A percentile compares a stretch with the other conserved stretches of the same genome.
phyloP scores from a whole-genome alignment of 2,329 filamentous ascomycete species.

The Aspergillus fischeri region DNA sequence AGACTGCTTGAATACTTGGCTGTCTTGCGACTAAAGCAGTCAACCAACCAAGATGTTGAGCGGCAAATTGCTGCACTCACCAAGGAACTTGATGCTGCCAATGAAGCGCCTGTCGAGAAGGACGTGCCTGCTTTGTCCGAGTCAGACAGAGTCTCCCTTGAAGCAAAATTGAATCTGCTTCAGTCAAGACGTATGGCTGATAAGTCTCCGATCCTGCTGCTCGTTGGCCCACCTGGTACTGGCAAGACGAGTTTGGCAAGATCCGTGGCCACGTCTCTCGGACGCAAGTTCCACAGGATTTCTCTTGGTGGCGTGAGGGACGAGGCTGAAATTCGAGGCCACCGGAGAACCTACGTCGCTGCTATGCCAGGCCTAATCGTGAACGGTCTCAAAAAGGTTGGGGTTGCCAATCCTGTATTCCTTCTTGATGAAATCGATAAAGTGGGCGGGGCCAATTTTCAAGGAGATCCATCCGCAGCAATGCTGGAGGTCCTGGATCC shows the following conservation, averaged over 20 bases:
- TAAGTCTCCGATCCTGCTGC: slow-evolving; percentile 90
- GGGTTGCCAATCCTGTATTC: slow-evolving; percentile 92
- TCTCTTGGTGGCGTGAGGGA: slow-evolving; percentile 93
- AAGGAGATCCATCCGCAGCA: slow-evolving; percentile 91
- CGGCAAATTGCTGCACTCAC: slow-evolving; percentile 62
- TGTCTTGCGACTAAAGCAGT: slow-evolving; percentile 91
- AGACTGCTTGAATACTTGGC: slow-evolving; percentile 90
- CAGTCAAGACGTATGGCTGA: slow-evolving; percentile 82
- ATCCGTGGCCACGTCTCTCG: slow-evolving; percentile 85
- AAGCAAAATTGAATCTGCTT: slow-evolving; percentile 68
- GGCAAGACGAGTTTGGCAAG: slow-evolving; percentile 95
- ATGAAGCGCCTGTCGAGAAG: slow-evolving; percentile 49
- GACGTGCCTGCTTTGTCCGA: slow-evolving; percentile 51
- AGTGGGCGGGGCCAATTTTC: slow-evolving; percentile 82
- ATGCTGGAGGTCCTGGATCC: slow-evolving; percentile 98
- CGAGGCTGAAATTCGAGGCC: slow-evolving; percentile 93
- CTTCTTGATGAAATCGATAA: slow-evolving; percentile 98
- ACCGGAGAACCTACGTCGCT: slow-evolving; percentile 92
- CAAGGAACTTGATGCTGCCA: slow-evolving; percentile 40
- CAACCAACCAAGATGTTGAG: slow-evolving; percentile 78
- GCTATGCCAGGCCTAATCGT: slow-evolving; percentile 98
- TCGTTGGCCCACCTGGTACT: slow-evolving; percentile 89
- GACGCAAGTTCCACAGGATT: slow-evolving; percentile 94
- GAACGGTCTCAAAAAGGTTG: slow-evolving; percentile 89
- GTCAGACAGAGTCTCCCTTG: slow-evolving; percentile 41